These are phyloP conservation scores for Trichoderma sp. DNA, from an alignment of 2,329 filamentous ascomycete species.

Conservation along the genomic window DNA sequence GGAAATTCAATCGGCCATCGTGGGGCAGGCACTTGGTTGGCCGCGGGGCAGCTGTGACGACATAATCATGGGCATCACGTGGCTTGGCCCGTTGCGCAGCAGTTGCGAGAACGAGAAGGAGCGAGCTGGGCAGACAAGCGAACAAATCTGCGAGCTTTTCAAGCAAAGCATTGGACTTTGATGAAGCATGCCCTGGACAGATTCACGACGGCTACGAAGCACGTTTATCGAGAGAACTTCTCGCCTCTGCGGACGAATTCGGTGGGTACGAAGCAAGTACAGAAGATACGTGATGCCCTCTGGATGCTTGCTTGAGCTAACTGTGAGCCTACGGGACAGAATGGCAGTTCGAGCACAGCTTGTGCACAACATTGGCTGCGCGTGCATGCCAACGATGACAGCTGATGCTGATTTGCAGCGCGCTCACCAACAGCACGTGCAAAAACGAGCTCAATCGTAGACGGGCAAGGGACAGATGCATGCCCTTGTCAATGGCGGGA, in stretches of 20 bases:
- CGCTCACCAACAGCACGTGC: background rate
- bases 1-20: conserved; percentile 6
- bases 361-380: background rate
- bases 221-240: no score
- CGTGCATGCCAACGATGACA: background rate
- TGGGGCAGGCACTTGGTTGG: conserved; percentile 21
- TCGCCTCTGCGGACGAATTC: no score
- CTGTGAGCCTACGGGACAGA: no score
- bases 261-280: no score
- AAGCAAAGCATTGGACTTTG: no score
- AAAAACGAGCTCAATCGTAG: background rate
- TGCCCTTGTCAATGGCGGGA: background rate
- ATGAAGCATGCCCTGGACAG: no score
- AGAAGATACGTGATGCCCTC: no score
- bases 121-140: background rate
- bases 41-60: conserved; percentile 29
- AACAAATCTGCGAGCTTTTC: background rate
- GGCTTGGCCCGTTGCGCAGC: background rate
- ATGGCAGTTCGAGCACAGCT: background rate
- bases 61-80: conserved; percentile 22
- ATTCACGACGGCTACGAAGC: no score
- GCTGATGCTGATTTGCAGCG: background rate
- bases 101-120: background rate
- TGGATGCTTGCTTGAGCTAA: no score
- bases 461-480: no score